Evolutionary conservation across 345 rosid genomes (phyloP).

Genomic region (Citrus maxima): DNA sequence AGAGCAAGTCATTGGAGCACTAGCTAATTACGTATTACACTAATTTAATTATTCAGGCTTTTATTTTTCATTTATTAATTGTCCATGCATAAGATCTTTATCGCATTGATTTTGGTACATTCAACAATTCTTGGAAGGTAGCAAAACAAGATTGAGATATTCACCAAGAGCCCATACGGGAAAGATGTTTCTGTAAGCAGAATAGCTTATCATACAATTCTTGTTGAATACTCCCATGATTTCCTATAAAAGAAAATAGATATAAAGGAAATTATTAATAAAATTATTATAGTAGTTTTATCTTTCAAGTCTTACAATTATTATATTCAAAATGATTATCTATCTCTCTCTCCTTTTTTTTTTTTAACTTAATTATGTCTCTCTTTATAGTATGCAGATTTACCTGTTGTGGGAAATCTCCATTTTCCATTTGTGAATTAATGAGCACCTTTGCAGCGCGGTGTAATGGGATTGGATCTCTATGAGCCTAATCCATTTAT

Average conservation of each 20-base stretch:
- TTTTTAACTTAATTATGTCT: neutral
- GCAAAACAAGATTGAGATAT: conserved; percentile 31
- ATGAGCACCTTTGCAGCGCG: conserved; percentile 47
- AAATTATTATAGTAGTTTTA: too few relatives aligned
- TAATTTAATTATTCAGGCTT: too few relatives aligned
- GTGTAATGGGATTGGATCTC: conserved; percentile 61
- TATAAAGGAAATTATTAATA: too few relatives aligned
- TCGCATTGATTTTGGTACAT: neutral
- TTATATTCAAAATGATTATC: too few relatives aligned
- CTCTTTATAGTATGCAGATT: neutral
- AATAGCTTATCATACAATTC: conserved; percentile 63
- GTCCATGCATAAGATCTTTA: neutral
- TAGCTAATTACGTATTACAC: too few relatives aligned
- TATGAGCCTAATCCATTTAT: conserved; percentile 26
- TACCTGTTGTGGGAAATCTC: conserved; percentile 76
- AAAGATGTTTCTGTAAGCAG: conserved; percentile 55
- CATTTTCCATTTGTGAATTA: conserved; percentile 55
- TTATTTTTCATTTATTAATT: too few relatives aligned
- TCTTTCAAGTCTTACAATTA: neutral
- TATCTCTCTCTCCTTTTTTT: neutral
- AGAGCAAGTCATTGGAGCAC: too few relatives aligned
- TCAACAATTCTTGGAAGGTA: neutral
- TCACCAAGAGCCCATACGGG: conserved; percentile 72
- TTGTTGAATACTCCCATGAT: conserved; percentile 63
- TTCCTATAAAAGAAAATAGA: conserved; percentile 27